Percentiles rank a stretch among this genome's conserved stretches.
Evolutionary conservation across 495 filamentous ascomycete species (phyloP).

Genomic region (Neurospora tetraspora): DNA sequence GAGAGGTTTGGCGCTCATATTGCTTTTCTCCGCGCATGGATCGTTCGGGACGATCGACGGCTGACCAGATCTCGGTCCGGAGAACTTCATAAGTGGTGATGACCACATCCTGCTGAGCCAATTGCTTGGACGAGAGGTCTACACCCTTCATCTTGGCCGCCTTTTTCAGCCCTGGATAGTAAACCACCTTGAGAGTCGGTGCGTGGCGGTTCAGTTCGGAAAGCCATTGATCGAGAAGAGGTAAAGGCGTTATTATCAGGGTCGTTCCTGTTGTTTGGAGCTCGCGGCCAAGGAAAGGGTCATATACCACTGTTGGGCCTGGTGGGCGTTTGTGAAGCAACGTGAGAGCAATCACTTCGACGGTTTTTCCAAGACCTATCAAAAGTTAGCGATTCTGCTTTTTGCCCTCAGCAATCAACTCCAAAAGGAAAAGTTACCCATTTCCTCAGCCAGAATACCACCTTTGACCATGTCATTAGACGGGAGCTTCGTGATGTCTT

Average conservation of each 20-base stretch:
- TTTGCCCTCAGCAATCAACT: neutral
- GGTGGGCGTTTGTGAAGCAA: constrained; percentile 43
- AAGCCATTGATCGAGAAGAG: constrained; percentile 80
- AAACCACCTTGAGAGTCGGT: constrained; percentile 26
- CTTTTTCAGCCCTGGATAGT: constrained; percentile 39
- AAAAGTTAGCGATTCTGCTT: neutral
- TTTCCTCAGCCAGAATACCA: constrained; percentile 82
- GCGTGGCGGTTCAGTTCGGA: constrained; percentile 63
- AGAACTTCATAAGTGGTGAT: constrained; percentile 81
- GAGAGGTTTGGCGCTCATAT: constrained; percentile 59
- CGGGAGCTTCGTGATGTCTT: constrained; percentile 38
- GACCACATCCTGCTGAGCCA: constrained; percentile 63
- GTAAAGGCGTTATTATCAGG: constrained; percentile 75
- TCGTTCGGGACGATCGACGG: constrained; percentile 52
- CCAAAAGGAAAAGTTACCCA: constrained; percentile 37
- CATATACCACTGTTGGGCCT: constrained; percentile 7
- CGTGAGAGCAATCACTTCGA: constrained; percentile 76
- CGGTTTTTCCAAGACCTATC: constrained; percentile 71
- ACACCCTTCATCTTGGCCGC: constrained; percentile 15
- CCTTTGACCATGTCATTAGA: constrained; percentile 42
- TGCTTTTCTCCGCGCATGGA: constrained; percentile 55
- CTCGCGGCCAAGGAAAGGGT: constrained; percentile 21
- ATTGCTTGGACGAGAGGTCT: constrained; percentile 35
- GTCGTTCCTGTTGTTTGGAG: constrained; percentile 52
- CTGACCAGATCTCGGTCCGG: constrained; percentile 65